These are phyloP conservation scores for Amaranthus cruentus DNA, from an alignment of 148 eudicot genomes.

Conservation along the genomic window DNA sequence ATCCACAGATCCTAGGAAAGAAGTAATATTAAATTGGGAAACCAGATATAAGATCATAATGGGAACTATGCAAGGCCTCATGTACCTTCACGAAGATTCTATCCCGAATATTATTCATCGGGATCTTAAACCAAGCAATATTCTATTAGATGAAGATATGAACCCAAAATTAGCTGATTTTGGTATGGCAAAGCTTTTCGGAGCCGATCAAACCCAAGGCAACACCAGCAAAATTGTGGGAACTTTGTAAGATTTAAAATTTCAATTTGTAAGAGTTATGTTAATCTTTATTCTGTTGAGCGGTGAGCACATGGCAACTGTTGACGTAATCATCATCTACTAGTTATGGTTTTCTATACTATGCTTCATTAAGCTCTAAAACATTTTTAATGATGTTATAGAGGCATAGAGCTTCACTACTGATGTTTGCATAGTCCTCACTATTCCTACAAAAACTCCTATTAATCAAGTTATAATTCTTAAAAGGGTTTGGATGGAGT, in stretches of 20 bases:
- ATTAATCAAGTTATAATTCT: no score
- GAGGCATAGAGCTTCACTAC: no score
- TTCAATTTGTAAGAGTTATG: neutral
- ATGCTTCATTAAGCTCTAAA: no score
- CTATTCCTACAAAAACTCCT: no score
- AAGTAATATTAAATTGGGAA: slow-evolving; percentile 19
- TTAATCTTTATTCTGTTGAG: no score
- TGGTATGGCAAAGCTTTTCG: slow-evolving; percentile 66
- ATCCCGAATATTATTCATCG: slow-evolving; percentile 59
- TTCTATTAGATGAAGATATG: slow-evolving; percentile 60
- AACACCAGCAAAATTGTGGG: slow-evolving; percentile 44
- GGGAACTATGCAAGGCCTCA: slow-evolving; percentile 76
- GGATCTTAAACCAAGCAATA: slow-evolving; percentile 72
- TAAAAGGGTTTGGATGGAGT: no score
- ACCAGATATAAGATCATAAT: slow-evolving; percentile 34
- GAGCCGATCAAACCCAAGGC: slow-evolving; percentile 51
- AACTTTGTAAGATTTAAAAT: slow-evolving; percentile 22
- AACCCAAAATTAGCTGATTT: slow-evolving; percentile 77
- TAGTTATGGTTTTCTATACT: no score
- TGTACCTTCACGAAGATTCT: slow-evolving; percentile 63
- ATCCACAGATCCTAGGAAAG: no score
- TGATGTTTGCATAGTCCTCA: no score
- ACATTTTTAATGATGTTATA: no score
- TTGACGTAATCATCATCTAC: no score
- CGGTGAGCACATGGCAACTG: no score